Conservation (phyloP, 1,284 basidiomycete species). For the Caloboletus inedulis region DNA sequence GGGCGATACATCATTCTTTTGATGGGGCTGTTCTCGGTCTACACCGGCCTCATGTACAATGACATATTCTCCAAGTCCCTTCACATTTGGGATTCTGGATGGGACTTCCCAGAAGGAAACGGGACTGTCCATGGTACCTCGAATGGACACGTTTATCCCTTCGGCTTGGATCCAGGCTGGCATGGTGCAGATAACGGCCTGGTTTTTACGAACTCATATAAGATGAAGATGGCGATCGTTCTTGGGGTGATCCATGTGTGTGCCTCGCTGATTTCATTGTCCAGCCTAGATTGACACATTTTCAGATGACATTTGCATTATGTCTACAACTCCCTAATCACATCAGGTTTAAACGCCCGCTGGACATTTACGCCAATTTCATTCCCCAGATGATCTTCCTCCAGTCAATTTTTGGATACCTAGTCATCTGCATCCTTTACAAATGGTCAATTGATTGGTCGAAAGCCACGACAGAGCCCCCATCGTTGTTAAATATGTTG, state of each 20-base stretch:
- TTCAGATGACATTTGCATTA: slow-evolving; percentile 96
- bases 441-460: slow-evolving; percentile 97
- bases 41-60: slow-evolving; percentile 98
- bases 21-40: slow-evolving; percentile 95
- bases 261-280: slow-evolving; percentile 18
- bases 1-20: slow-evolving; percentile 98
- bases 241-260: slow-evolving; percentile 94
- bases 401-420: slow-evolving; percentile 96
- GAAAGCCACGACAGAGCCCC: slow-evolving; percentile 67
- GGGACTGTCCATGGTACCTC: slow-evolving; percentile 49
- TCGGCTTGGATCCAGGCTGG: slow-evolving; percentile 96
- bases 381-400: slow-evolving; percentile 97
- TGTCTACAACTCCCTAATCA: slow-evolving; percentile 96
- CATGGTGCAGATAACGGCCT: slow-evolving; percentile 91
- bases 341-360: slow-evolving; percentile 83
- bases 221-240: slow-evolving; percentile 99
- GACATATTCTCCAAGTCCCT: slow-evolving; percentile 97
- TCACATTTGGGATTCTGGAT: slow-evolving; percentile 86
- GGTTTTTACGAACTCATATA: slow-evolving; percentile 97
- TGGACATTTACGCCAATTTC: slow-evolving; percentile 92
- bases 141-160: slow-evolving; percentile 78
- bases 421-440: slow-evolving; percentile 93
- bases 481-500: slow-evolving; percentile 92
- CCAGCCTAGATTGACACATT: slow-evolving; percentile 15
- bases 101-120: slow-evolving; percentile 67